These are phyloP conservation scores for Wickerhamiella brachini DNA, from an alignment of 805 yeast genomes.

Conservation along the genomic window DNA sequence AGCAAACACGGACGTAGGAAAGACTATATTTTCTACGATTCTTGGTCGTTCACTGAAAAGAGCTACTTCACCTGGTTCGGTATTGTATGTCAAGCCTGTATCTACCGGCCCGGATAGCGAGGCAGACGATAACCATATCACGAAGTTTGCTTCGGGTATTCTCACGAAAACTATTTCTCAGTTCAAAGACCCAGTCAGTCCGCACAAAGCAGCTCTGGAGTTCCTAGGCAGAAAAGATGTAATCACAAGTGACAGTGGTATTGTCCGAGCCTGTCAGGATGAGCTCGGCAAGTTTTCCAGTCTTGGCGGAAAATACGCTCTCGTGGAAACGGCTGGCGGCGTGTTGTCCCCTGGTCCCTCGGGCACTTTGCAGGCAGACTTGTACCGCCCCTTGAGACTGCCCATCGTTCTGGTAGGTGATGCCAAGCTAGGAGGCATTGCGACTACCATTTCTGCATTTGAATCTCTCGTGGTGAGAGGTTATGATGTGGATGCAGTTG, in stretches of 20 bases:
- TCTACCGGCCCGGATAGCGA: background rate
- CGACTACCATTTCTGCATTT: background rate
- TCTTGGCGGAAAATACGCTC: background rate
- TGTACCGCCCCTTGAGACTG: background rate
- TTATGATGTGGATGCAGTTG: background rate
- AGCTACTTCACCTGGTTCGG: background rate
- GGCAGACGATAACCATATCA: background rate
- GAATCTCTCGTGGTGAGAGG: background rate
- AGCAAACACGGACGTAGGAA: background rate
- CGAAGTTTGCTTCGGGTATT: background rate
- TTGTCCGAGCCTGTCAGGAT: background rate
- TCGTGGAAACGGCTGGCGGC: background rate
- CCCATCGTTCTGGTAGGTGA: background rate
- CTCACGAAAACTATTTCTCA: background rate
- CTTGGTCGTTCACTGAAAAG: background rate
- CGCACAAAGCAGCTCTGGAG: background rate
- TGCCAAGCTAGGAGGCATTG: background rate
- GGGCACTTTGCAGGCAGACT: background rate
- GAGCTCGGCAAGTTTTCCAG: background rate
- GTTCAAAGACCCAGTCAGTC: background rate
- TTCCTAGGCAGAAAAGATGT: background rate
- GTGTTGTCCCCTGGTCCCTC: background rate
- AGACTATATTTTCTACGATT: background rate
- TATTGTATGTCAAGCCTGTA: background rate
- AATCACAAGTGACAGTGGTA: background rate